Evolutionary conservation across 2,329 filamentous ascomycete species (phyloP), one percentile per base, ranked within the genome.

Genomic region (Fulvia fulva): DNA sequence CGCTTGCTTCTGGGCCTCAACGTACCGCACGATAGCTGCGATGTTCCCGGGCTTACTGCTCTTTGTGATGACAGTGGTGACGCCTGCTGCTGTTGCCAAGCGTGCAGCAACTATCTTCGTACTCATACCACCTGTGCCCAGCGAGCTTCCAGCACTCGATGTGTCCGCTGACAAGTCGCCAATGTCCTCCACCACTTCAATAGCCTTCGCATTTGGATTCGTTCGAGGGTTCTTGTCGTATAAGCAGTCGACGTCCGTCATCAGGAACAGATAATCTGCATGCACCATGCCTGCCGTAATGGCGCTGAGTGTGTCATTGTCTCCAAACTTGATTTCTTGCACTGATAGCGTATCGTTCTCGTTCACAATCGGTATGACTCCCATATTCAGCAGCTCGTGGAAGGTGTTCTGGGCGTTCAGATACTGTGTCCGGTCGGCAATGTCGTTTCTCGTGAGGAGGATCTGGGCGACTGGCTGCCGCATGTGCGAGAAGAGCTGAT

Each of bases 261-360:
- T 97, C 63, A 99, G 82, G 76, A 99, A 99, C 9, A 99, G 82
- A 68, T 96, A 90, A 70, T 99, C 92, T 52, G 94, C 94, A 69
- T 96, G 91, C 21, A 97, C 90, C 91, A 97, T 97, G 65, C 89
- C 94, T 0, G 94, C 91, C 0, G 94, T 96, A 67, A 99, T 97
- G 57, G 94, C 94, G 12, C 91, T 96, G 49, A 99, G 81, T 1
- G 94, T 99, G 75, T 99, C 94, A 69, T 99, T 99, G 80, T 99
- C 94, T 65, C 94, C 94, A 71, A 99, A 99, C 80, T 97, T 97
- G 78, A 99, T 99, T 82, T 99, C 94, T 71, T 93, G 90, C 64
- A 99, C 94, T 23, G 92, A 91, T 55, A 99, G 79, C 2, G 94
- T 99, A 74, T 99, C 94, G 75, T 99, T 99, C 77, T 99, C 94